These are phyloP conservation scores for Cinnamomum micranthum DNA, from an alignment of 164 flowering plant genomes.

Conservation along the genomic window DNA sequence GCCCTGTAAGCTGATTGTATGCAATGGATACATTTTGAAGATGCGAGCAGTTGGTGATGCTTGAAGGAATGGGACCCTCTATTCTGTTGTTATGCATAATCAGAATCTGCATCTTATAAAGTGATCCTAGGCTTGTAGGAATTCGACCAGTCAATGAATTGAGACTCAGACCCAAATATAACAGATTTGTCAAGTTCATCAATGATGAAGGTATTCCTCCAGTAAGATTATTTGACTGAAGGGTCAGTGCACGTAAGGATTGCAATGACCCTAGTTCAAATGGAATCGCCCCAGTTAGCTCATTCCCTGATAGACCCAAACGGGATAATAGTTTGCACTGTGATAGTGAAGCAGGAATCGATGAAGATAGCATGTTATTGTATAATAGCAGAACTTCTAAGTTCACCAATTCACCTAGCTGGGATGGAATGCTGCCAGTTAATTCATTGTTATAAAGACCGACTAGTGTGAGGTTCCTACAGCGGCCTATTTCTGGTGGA, in stretches of 20 bases:
- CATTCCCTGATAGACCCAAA: slow-evolving; percentile 53
- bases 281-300: slow-evolving; percentile 48
- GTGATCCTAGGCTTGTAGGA: slow-evolving; percentile 49
- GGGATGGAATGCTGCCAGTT: slow-evolving; percentile 54
- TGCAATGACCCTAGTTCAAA: slow-evolving; percentile 44
- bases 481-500: slow-evolving; percentile 55
- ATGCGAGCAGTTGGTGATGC: slow-evolving; percentile 56
- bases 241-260: slow-evolving; percentile 40
- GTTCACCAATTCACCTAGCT: slow-evolving; percentile 42
- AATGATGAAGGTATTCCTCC: slow-evolving; percentile 55
- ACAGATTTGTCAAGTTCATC: slow-evolving; percentile 45
- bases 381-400: slow-evolving; percentile 37
- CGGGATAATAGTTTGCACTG: slow-evolving; percentile 32
- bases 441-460: slow-evolving; percentile 41
- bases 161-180: slow-evolving; percentile 35
- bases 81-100: slow-evolving; percentile 36
- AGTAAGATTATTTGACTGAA: slow-evolving; percentile 50
- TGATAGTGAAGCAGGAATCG: slow-evolving; percentile 50
- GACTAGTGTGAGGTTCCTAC: slow-evolving; percentile 41
- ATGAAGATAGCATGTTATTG: slow-evolving; percentile 41
- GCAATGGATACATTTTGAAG: slow-evolving; percentile 30
- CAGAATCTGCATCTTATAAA: slow-evolving; percentile 44
- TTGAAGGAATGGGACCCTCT: slow-evolving; percentile 60
- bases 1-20: slow-evolving; percentile 46
- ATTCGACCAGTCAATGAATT: slow-evolving; percentile 52